Percentiles rank a stretch among this genome's conserved stretches.
Conservation (phyloP, 78 protist species). For the Neovahlkampfia damariscottae region DNA sequence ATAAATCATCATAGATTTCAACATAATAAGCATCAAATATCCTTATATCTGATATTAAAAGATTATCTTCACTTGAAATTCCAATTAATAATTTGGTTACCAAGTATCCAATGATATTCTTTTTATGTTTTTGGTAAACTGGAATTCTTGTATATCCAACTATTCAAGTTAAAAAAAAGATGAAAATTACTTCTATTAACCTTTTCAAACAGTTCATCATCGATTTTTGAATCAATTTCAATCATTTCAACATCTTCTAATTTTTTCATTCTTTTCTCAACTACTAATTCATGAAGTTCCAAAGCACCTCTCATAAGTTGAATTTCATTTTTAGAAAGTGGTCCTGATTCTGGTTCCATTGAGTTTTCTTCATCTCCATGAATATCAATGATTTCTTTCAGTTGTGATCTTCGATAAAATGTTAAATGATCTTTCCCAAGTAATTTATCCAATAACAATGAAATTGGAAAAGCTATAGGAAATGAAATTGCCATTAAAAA, state of each 20-base stretch:
- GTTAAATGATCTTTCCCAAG: conserved; percentile 75
- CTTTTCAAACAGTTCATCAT: not conserved
- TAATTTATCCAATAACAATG: conserved; percentile 54
- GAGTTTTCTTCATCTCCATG: conserved; percentile 33
- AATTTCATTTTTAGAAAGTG: conserved; percentile 40
- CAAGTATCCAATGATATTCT: not conserved
- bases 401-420: conserved; percentile 40
- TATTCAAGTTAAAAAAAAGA: too few species aligned
- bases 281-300: conserved; percentile 21
- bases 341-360: not conserved
- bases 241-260: not conserved
- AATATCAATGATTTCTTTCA: conserved; percentile 48
- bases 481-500: conserved; percentile 12
- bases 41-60: not conserved
- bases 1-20: not conserved
- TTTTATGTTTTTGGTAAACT: not conserved
- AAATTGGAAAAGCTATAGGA: conserved; percentile 28
- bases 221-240: not conserved
- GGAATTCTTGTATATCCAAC: not conserved
- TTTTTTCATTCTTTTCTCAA: not conserved
- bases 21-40: not conserved
- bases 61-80: not conserved
- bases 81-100: not conserved
- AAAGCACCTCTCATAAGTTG: conserved; percentile 55
- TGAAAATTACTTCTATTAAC: not conserved